A percentile compares a stretch with the other conserved stretches of the same genome.
Conservation (phyloP, 208 protist species). For the Acanthamoeba castellanii region DNA sequence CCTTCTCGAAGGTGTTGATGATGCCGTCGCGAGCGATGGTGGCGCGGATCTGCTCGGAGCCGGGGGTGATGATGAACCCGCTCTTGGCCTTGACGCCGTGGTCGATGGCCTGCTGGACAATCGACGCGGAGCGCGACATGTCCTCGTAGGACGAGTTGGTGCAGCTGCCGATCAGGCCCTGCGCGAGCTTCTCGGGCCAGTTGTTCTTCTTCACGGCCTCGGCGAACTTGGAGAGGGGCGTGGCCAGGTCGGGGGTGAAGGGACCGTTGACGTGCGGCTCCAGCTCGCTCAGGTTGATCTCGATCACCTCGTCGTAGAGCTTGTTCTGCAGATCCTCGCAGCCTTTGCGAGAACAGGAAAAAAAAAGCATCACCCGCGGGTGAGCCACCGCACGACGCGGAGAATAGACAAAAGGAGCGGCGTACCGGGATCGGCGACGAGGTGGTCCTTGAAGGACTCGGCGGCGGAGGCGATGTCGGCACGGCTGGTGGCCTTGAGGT, state of each 20-base stretch:
- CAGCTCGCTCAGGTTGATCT: slow-evolving; percentile 91
- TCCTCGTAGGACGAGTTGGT: slow-evolving; percentile 94
- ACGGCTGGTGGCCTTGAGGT: slow-evolving; percentile 89
- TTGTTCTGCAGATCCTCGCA: slow-evolving; percentile 32
- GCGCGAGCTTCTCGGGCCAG: slow-evolving; percentile 90
- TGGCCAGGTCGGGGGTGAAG: slow-evolving; percentile 90
- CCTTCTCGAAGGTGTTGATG: slow-evolving; percentile 84
- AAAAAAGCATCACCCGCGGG: too few species aligned
- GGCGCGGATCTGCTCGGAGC: slow-evolving; percentile 92
- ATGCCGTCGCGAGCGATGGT: slow-evolving; percentile 90
- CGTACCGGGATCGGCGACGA: slow-evolving; percentile 69
- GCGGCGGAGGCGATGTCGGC: slow-evolving; percentile 81
- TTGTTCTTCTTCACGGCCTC: slow-evolving; percentile 84
- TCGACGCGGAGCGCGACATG: slow-evolving; percentile 88
- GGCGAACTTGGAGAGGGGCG: slow-evolving; percentile 85
- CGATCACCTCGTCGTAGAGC: slow-evolving; percentile 92
- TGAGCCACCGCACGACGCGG: too few species aligned
- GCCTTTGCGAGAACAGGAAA: background rate
- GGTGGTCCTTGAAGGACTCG: slow-evolving; percentile 75
- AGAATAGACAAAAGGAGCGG: too few species aligned
- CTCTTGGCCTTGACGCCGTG: slow-evolving; percentile 89
- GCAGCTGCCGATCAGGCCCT: slow-evolving; percentile 91
- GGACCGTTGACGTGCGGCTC: slow-evolving; percentile 93
- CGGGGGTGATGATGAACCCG: slow-evolving; percentile 91
- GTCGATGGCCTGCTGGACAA: slow-evolving; percentile 89